Conservation (phyloP, 2,329 filamentous ascomycete genomes). For the Trichoderma sp. region DNA sequence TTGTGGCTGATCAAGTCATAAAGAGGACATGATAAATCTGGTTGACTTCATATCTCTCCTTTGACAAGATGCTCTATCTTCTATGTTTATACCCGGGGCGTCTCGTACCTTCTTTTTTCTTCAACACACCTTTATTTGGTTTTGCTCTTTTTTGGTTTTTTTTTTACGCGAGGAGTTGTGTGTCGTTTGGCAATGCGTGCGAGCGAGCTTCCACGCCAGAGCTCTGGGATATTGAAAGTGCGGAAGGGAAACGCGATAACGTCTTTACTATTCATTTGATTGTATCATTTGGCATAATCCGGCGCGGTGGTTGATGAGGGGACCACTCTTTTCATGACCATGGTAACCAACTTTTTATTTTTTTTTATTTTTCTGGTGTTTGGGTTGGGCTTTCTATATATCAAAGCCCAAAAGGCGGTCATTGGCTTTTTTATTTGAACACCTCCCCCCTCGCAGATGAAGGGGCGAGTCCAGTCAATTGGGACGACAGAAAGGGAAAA, state of each 20-base stretch:
- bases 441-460: not conserved
- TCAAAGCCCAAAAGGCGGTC: not conserved
- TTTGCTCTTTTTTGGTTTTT: not conserved
- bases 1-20: not conserved
- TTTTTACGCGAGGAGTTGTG: constrained; percentile 9
- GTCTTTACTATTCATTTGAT: constrained; percentile 15
- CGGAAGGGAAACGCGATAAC: constrained; percentile 8
- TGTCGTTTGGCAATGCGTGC: not conserved
- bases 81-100: constrained; percentile 16
- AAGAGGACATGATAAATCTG: constrained; percentile 1
- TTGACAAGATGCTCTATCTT: constrained; percentile 6
- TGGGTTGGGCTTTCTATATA: not conserved
- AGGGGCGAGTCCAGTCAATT: not conserved
- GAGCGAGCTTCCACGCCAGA: not conserved
- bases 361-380: not conserved
- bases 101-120: constrained; percentile 2
- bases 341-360: not conserved
- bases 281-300: constrained; percentile 32
- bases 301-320: constrained; percentile 28
- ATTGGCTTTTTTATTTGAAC: not conserved
- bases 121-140: not conserved
- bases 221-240: constrained; percentile 4
- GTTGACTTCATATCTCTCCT: constrained; percentile 12
- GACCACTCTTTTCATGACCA: not conserved
- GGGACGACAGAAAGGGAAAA: not conserved